Evolutionary conservation across 179 eudicot genomes (phyloP).

Genomic region (Pouteria campechiana): DNA sequence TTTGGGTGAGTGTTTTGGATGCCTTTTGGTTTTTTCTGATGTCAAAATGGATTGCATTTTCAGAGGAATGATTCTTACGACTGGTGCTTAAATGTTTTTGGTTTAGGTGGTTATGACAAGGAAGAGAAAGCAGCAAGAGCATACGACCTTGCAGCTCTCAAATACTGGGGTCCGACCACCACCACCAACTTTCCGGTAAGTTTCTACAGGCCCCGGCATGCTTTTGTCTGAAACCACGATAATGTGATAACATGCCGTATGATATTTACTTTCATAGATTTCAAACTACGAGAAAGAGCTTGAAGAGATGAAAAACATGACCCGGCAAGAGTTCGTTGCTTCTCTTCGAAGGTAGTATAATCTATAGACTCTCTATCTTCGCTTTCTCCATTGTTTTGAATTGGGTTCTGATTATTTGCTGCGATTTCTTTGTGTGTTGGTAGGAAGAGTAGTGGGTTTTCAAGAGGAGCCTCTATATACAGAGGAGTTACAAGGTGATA

Average conservation of each 20-base stretch:
- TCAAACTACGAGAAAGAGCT: conserved; percentile 68
- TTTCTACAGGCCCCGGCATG: not conserved
- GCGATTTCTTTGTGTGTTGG: not conserved
- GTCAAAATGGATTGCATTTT: not conserved
- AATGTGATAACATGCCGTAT: too few species aligned
- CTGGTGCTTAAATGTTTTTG: too few species aligned
- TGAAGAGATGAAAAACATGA: conserved; percentile 77
- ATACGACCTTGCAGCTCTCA: conserved; percentile 90
- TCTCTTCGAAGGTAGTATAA: conserved; percentile 70
- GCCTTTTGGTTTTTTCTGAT: not conserved
- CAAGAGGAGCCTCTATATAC: conserved; percentile 83
- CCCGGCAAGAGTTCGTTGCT: conserved; percentile 90
- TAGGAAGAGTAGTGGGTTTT: conserved; percentile 91
- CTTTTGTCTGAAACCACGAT: not conserved
- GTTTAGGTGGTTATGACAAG: conserved; percentile 79
- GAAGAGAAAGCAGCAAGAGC: conserved; percentile 94
- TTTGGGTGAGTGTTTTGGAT: conserved; percentile 24
- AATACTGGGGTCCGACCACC: conserved; percentile 91
- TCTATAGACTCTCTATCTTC: not conserved
- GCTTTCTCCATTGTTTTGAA: not conserved
- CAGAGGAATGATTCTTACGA: too few species aligned
- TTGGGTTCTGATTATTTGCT: not conserved
- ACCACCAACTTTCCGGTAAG: conserved; percentile 76
- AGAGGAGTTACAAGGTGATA: conserved; percentile 79
- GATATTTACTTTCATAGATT: conserved; percentile 17